These are phyloP conservation scores for Agroathelia rolfsii DNA, from an alignment of 1,284 basidiomycete genomes.

Conservation along the genomic window DNA sequence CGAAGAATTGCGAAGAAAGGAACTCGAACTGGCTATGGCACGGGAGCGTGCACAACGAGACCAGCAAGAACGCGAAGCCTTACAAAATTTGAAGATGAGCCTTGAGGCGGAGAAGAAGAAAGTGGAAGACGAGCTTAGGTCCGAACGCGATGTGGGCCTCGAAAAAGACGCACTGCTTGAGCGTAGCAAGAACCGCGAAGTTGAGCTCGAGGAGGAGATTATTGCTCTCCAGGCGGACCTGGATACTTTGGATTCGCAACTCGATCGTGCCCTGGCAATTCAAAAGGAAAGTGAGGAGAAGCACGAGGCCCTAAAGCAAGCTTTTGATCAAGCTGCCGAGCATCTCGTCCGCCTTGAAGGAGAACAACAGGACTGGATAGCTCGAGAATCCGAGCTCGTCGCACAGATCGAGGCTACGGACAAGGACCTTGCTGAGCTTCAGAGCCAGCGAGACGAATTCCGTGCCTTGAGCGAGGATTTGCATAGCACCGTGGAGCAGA, in stretches of 20 bases:
- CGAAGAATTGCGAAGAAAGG: constrained; percentile 85
- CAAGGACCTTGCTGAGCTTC: constrained; percentile 47
- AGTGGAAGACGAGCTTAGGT: constrained; percentile 75
- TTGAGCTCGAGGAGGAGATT: constrained; percentile 80
- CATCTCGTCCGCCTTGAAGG: constrained; percentile 74
- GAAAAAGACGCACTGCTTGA: constrained; percentile 86
- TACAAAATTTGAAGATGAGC: constrained; percentile 72
- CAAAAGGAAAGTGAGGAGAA: constrained; percentile 76
- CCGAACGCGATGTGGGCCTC: constrained; percentile 69
- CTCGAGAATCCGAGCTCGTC: constrained; percentile 48
- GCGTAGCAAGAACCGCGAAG: constrained; percentile 78
- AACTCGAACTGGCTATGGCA: constrained; percentile 74
- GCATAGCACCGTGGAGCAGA: constrained; percentile 58
- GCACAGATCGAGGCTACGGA: constrained; percentile 50
- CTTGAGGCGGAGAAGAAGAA: constrained; percentile 76
- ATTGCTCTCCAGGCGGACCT: constrained; percentile 74
- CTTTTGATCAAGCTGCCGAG: constrained; percentile 77
- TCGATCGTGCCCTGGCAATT: constrained; percentile 70
- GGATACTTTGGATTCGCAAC: constrained; percentile 77
- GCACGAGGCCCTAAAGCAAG: constrained; percentile 56
- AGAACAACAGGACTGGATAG: constrained; percentile 63
- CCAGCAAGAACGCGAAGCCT: constrained; percentile 64
- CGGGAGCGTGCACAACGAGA: constrained; percentile 85
- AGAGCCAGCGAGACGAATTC: constrained; percentile 49
- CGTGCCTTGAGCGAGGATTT: constrained; percentile 65